Evolutionary conservation across 2,329 filamentous ascomycete species (phyloP).

Genomic region (Fusarium caatingaense): DNA sequence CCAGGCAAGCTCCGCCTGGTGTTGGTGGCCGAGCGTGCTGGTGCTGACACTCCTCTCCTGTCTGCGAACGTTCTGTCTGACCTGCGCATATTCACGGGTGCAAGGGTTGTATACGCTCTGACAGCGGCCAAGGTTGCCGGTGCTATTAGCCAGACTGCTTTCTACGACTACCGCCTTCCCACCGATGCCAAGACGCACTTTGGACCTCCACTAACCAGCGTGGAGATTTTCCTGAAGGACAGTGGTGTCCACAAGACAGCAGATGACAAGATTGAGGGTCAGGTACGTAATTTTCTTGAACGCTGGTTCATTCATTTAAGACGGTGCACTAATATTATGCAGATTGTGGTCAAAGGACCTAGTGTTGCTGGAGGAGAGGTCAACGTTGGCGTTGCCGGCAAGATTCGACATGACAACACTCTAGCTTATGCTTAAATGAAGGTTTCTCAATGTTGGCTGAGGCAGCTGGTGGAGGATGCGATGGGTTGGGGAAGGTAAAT

Average conservation of each 20-base stretch:
- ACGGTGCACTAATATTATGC: conserved; percentile 18
- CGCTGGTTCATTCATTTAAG: background rate
- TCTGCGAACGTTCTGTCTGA: conserved; percentile 79
- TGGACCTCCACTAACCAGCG: conserved; percentile 80
- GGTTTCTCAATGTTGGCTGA: background rate
- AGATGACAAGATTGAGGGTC: conserved; percentile 70
- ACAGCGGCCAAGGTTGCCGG: conserved; percentile 87
- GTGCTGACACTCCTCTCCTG: conserved; percentile 70
- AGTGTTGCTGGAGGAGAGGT: conserved; percentile 76
- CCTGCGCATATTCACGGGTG: conserved; percentile 81
- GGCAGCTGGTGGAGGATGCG: background rate
- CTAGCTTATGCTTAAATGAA: conserved; percentile 64
- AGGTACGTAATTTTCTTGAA: conserved; percentile 61
- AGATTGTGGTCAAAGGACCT: conserved; percentile 79
- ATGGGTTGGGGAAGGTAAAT: background rate
- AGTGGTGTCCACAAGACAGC: conserved; percentile 69
- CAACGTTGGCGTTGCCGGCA: conserved; percentile 71
- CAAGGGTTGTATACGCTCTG: conserved; percentile 86
- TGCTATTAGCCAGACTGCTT: conserved; percentile 85
- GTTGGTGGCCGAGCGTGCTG: conserved; percentile 80
- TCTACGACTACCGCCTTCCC: conserved; percentile 83
- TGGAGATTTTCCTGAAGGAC: conserved; percentile 81
- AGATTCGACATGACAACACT: conserved; percentile 78
- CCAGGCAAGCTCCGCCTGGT: conserved; percentile 84
- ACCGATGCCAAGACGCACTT: conserved; percentile 70